Evolutionary conservation across 2,329 filamentous ascomycete genomes (phyloP), one percentile per base, ranked within the genome.

Genomic region (Xylariomycetidae sp.): DNA sequence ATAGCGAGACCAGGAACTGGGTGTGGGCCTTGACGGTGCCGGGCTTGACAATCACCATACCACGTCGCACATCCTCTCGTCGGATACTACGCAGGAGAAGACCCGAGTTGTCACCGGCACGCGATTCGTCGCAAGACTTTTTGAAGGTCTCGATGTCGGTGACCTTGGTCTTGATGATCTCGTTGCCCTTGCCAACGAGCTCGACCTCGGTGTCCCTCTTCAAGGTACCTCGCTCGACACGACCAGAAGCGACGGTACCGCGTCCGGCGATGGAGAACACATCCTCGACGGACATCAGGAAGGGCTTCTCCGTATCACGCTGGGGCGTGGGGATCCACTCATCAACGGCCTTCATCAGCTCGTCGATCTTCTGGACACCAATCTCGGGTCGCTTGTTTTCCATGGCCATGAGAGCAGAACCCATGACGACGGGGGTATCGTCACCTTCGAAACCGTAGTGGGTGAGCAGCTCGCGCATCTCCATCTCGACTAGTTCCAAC

Each of bases 91-190:
- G 88, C 64, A 98, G 83, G 34, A 98, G 80, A 23, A 98, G 85
- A 59, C 92, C 92, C 16, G 92, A 96, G 81, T 97, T 98, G 69
- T 98, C 92, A 64, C 92, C 92, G 42, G 92, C 92, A 54, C 86
- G 80, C 39, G 90, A 94, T 69, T 95, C 88, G 38, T 96, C 89
- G 67, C 92, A 97, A 31, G 88, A 94, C 80, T 98, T 98, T 79
- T 97, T 96, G 78, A 98, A 98, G 48, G 90, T 98, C 75, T 98
- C 92, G 51, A 98, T 97, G 59, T 98, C 94, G 57, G 92, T 98
- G 48, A 98, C 90, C 77, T 96, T 97, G 66, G 92, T 97, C 81
- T 94, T 96, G 74, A 97, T 86, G 49, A 87, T 69, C 28, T 80
- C 75, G 37, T 69, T 66, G 50, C 82, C 80, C 73, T 92, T 94